Evolutionary conservation across 805 yeast species (phyloP).

Genomic region (Candida sphagnicola): DNA sequence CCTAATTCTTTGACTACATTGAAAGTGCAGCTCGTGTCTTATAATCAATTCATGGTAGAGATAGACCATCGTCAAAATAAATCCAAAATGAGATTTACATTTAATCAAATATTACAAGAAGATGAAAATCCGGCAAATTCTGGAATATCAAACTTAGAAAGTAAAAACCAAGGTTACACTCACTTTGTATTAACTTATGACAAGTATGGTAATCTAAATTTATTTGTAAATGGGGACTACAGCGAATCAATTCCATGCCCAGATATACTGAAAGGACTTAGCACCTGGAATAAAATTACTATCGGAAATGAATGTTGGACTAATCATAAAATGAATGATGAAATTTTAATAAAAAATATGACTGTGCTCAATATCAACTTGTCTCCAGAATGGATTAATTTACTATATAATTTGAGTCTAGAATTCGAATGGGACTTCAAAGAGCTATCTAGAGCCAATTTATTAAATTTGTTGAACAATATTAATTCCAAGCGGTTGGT

Average conservation of each 20-base stretch:
- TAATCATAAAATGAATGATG: slow-evolving; percentile 13
- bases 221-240: slow-evolving; percentile 49
- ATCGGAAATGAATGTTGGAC: slow-evolving; percentile 22
- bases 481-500: slow-evolving; percentile 35
- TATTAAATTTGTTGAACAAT: slow-evolving; percentile 38
- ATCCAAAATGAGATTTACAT: slow-evolving; percentile 26
- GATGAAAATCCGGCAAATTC: neutral
- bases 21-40: slow-evolving; percentile 24
- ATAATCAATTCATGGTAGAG: slow-evolving; percentile 28
- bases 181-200: slow-evolving; percentile 38
- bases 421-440: slow-evolving; percentile 48
- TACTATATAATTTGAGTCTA: slow-evolving; percentile 41
- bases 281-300: slow-evolving; percentile 33
- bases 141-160: slow-evolving; percentile 2
- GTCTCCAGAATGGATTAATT: slow-evolving; percentile 48
- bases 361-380: slow-evolving; percentile 33
- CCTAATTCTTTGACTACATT: slow-evolving; percentile 17
- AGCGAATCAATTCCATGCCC: slow-evolving; percentile 40
- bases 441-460: slow-evolving; percentile 29
- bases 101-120: slow-evolving; percentile 25
- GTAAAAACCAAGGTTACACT: slow-evolving; percentile 17
- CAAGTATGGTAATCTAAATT: slow-evolving; percentile 32
- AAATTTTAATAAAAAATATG: slow-evolving; percentile 33
- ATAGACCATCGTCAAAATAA: slow-evolving; percentile 19
- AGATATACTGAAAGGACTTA: slow-evolving; percentile 20